Evolutionary conservation across 2,329 filamentous ascomycete genomes (phyloP), one percentile per base, ranked within the genome.

Genomic region (Tolypocladium pustulatum): DNA sequence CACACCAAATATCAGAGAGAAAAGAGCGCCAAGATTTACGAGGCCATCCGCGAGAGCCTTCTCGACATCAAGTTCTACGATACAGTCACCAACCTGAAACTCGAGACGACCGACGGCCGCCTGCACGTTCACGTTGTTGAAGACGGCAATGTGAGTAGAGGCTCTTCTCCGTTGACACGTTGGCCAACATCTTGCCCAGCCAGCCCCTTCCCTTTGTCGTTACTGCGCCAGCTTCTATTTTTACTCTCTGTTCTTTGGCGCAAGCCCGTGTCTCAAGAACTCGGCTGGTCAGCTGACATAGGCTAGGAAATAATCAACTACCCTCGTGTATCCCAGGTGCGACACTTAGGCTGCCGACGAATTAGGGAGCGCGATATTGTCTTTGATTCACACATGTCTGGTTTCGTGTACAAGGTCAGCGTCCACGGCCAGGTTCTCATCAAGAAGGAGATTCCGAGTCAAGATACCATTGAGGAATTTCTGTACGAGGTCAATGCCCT

Each of bases 101-200:
- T 99, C 22, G 86, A 97, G 71, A 99, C 94, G 0, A 87, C 84
- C 5, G 88, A 95, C 59, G 90, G 90, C 17, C 86, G 91, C 60
- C 79, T 99, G 30, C 92, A 97, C 73, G 91, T 99, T 8, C 94
- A 97, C 71, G 94, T 99, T 57, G 92, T 94, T n/a, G 93, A 99
- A 72, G 94, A 99, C 70, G 84, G 91, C 55, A 94, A 95, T 69
- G 82, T 85, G 66, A 65, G 81, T 79, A 20, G n/a, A 54, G 13
- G 52, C 38, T 51, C 20, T 32, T 15, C 32, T 32, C 34, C 38
- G 9, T 1, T 20, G 27, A 37, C 13, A 15, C 25, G 8, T 25
- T 25, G 10, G 55, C 46, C 13, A 7, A 12, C 32, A 32, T 12
- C 12, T 13, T n/a, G 20, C 30, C 49, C 49, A 52, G 30, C 25